Conservation (phyloP, 2,329 filamentous ascomycete species). For the Sclerotinia subarctica region DNA sequence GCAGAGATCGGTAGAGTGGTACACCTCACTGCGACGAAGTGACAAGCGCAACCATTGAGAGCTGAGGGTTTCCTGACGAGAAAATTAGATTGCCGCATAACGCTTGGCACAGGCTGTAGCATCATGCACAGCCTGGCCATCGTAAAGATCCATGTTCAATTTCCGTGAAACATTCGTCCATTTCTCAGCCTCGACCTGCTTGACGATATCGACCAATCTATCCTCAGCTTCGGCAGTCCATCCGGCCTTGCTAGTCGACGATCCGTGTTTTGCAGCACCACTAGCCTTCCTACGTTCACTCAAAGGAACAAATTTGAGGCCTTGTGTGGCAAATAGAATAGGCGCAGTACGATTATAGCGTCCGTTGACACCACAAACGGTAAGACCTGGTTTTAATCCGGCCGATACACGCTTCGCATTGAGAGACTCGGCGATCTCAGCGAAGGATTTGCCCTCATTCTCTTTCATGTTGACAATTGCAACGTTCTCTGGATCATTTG, state of each 20-base stretch:
- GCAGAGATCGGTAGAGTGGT: background rate
- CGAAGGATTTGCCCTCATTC: conserved; percentile 25
- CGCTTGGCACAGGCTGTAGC: conserved; percentile 15
- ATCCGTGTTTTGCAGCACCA: conserved; percentile 4
- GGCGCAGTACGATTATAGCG: conserved; percentile 38
- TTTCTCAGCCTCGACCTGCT: conserved; percentile 27
- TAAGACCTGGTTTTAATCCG: conserved; percentile 29
- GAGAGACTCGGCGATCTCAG: conserved; percentile 29
- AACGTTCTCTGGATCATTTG: conserved; percentile 38
- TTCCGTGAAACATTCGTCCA: conserved; percentile 29
- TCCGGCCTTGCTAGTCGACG: background rate
- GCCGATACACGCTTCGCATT: conserved; percentile 28
- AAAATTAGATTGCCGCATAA: conserved; percentile 14
- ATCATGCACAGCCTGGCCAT: background rate
- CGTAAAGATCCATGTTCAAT: conserved; percentile 14
- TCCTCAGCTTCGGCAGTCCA: conserved; percentile 30
- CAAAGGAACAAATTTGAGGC: conserved; percentile 32
- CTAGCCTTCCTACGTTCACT: conserved; percentile 24
- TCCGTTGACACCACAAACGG: conserved; percentile 29
- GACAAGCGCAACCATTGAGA: background rate
- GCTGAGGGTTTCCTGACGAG: background rate
- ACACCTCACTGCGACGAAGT: background rate
- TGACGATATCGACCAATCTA: conserved; percentile 25
- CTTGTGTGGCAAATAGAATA: conserved; percentile 32
- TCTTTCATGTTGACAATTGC: conserved; percentile 37